Percentiles rank a stretch among this genome's conserved stretches.
Evolutionary conservation across 176 grass and related monocot genomes (phyloP).

Genomic region (Calamus simplicifolius): DNA sequence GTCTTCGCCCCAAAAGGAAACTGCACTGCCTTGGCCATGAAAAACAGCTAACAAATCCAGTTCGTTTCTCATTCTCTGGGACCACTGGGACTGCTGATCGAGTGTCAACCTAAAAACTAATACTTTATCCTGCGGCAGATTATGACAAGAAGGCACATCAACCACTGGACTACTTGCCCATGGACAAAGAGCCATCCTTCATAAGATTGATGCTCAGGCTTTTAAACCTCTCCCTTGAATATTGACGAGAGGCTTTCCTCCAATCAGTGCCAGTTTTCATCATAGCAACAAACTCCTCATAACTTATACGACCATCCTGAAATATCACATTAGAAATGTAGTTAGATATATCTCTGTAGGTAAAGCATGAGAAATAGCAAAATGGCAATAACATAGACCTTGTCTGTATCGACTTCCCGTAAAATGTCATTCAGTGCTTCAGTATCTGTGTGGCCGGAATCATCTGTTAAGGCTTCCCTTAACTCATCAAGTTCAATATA

Average conservation of each 20-base stretch:
- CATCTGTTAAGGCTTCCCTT: conserved; percentile 61
- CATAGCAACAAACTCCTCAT: conserved; percentile 77
- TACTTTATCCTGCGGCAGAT: too few species aligned
- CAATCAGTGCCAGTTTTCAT: conserved; percentile 93
- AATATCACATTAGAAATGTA: not conserved
- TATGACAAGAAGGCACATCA: too few species aligned
- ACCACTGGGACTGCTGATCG: too few species aligned
- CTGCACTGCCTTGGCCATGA: too few species aligned
- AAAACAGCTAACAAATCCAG: too few species aligned
- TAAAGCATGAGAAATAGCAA: not conserved
- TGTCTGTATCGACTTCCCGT: conserved; percentile 70
- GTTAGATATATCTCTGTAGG: too few species aligned
- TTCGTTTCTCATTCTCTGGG: too few species aligned
- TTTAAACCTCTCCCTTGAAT: conserved; percentile 82
- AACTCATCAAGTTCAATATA: conserved; percentile 82
- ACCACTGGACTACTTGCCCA: not conserved
- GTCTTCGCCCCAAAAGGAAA: too few species aligned
- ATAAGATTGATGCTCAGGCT: conserved; percentile 76
- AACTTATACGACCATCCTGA: conserved; percentile 75
- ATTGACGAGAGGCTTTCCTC: conserved; percentile 93
- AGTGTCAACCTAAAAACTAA: too few species aligned
- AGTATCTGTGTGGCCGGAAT: conserved; percentile 46
- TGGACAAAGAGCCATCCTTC: conserved; percentile 57
- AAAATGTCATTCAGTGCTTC: conserved; percentile 58
- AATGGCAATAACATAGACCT: conserved; percentile 21